Evolutionary conservation across 2,329 filamentous ascomycete species (phyloP), one percentile per base, ranked within the genome.

Genomic region (Cladosporium sp.): DNA sequence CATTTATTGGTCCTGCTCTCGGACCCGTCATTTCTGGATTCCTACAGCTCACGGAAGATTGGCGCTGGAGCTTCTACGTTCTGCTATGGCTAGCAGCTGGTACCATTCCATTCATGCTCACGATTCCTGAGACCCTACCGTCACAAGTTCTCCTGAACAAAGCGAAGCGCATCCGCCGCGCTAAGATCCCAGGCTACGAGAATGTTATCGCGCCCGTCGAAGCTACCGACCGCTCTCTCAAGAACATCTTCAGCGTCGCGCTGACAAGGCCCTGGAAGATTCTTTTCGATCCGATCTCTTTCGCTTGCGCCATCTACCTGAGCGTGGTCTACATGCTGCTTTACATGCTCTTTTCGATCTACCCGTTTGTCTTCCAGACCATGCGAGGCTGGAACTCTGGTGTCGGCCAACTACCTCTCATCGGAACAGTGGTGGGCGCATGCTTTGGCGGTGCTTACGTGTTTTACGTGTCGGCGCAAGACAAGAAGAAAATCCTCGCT

Each of bases 291-390:
- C 74, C 83, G 0, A 86, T 86, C 43, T 84, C 82, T 0, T 78
- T 85, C 59, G 74, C 84, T 3, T 79, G 80, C 64, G 84, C 84
- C 16, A 72, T 86, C 32, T 86, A 86, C 69, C 77, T 85, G 70
- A 79, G 80, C 1, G 78, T 86, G 13, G 82, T 86, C 3, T 86
- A 86, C 66, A 80, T 77, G 6, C 76, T 85, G 1, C 75, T 84
- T 10, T 86, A 86, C 73, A 86, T 87, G 84, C 79, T 87, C 13
- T 87, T 87, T 73, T 82, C 78, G 25, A 86, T 86, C 64, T 87
- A 86, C 63, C 83, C 81, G 3, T 84, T 85, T 46, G 81, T 86
- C 6, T 86, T 84, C 68, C 81, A 85, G 67, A 73, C 84, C 57
- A 79, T 75, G 68, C 79, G 84, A 2, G 83, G 83, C 0, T 86